These are phyloP conservation scores for Fusarium tjaetaba DNA, from an alignment of 2,329 filamentous ascomycete genomes.

Conservation along the genomic window DNA sequence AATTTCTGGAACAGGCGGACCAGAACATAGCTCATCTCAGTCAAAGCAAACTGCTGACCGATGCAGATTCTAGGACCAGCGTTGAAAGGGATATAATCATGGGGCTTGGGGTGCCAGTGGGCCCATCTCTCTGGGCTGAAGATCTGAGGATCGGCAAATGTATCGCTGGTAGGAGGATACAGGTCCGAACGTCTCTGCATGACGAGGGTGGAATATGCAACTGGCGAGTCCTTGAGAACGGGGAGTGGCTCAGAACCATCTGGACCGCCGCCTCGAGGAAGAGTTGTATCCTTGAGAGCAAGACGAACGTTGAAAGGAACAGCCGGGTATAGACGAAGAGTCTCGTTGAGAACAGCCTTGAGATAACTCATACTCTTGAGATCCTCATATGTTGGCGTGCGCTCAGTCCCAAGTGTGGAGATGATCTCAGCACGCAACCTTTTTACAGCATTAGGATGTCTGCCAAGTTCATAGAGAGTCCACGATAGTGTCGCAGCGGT, in stretches of 20 bases:
- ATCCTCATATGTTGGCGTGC: slow-evolving; percentile 77
- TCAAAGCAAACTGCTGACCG: slow-evolving; percentile 83
- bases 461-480: slow-evolving; percentile 82
- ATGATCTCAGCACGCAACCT: slow-evolving; percentile 80
- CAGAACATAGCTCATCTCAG: slow-evolving; percentile 79
- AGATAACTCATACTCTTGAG: slow-evolving; percentile 91
- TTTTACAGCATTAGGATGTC: slow-evolving; percentile 71
- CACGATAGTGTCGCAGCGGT: slow-evolving; percentile 85
- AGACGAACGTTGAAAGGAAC: slow-evolving; percentile 84
- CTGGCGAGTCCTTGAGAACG: slow-evolving; percentile 70
- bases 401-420: slow-evolving; percentile 69
- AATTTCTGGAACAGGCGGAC: slow-evolving; percentile 79
- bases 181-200: slow-evolving; percentile 78
- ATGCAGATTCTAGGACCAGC: slow-evolving; percentile 79
- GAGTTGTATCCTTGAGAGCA: slow-evolving; percentile 76
- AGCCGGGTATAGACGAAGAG: slow-evolving; percentile 78
- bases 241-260: slow-evolving; percentile 70
- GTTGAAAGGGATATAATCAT: slow-evolving; percentile 81
- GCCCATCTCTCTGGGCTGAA: slow-evolving; percentile 77
- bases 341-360: slow-evolving; percentile 78
- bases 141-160: slow-evolving; percentile 56
- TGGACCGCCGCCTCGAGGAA: slow-evolving; percentile 76
- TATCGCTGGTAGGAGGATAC: slow-evolving; percentile 62
- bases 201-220: slow-evolving; percentile 73
- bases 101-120: slow-evolving; percentile 70